Percentiles rank a stretch among this genome's conserved stretches.
Conservation (phyloP, 192 early-diverging fungal genomes). For the Podila epicladia region DNA sequence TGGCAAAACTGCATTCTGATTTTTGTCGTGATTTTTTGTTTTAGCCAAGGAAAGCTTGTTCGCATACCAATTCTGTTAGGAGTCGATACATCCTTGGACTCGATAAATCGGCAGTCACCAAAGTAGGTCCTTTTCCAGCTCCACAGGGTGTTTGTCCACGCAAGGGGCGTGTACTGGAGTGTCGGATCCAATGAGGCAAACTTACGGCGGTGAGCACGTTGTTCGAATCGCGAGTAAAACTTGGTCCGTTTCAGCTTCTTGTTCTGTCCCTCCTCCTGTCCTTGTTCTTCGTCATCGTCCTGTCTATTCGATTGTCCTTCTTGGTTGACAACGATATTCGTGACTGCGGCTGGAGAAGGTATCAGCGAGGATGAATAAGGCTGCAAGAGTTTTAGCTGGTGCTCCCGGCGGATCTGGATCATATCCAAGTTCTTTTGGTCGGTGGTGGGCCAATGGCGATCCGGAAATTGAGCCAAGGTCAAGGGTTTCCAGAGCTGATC, state of each 20-base stretch:
- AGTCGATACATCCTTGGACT: constrained; percentile 29
- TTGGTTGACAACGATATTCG: not conserved
- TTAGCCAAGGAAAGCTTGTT: too few relatives aligned
- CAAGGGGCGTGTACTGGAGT: constrained; percentile 26
- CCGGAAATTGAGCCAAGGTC: constrained; percentile 31
- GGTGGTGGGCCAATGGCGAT: constrained; percentile 44
- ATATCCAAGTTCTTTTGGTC: constrained; percentile 28
- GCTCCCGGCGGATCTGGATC: constrained; percentile 24
- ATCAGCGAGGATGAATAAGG: not conserved
- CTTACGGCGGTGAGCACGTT: constrained; percentile 42
- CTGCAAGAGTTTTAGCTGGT: constrained; percentile 17
- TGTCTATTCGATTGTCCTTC: not conserved
- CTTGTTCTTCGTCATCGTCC: not conserved
- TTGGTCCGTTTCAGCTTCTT: constrained; percentile 34
- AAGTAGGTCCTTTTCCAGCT: constrained; percentile 47
- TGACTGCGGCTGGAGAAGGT: not conserved
- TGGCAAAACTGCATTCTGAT: too few relatives aligned
- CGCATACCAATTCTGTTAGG: constrained; percentile 43
- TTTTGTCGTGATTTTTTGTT: too few relatives aligned
- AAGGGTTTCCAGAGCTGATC: constrained; percentile 51
- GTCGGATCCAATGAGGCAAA: constrained; percentile 35
- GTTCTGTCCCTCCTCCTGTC: not conserved
- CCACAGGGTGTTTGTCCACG: constrained; percentile 49
- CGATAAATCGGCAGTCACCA: constrained; percentile 36
- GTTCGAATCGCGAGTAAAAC: constrained; percentile 43